Base-by-base conservation (phyloP, 148 eudicot genomes). In the Rhododendron vialii region DNA sequence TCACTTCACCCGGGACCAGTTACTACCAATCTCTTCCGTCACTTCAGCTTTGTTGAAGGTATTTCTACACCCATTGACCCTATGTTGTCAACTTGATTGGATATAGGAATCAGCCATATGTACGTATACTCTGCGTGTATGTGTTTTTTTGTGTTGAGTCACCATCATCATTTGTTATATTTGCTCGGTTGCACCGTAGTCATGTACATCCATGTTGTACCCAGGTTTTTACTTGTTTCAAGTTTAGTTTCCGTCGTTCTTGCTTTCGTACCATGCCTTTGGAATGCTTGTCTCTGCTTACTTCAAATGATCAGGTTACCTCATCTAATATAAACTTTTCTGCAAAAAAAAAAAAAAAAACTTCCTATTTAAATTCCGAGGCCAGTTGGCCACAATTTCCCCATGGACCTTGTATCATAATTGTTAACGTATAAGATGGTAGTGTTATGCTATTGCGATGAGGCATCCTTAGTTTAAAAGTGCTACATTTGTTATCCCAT, bases 1-100 rank as follows among this genome's bases (percentile, higher is more conserved):
- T 84, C 86, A 84, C 86, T 84, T 75, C 86, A 84, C 61, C 86
- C 86, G 0, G 86, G 86, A 17, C 1, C n/a, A 35, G 5, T 81
- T 33, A 55, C 83, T 5, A 53, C 83, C 69, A 81, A 81, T 57
- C 83, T 81, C 45, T 55, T 36, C 84, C 75, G 84, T 36, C 50
- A 43, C 43, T 9, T n/a, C 22, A 13, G 84, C 51, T 41, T 81
- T 81, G 76, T 65, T 65, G 53, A 65, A 20, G 84, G 84, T 83
- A 63, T 80, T 63, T 11, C 53, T 83, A 24, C 67, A 55, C n/a
- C 45, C n/a, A 36, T 26, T 59, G 22, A 12, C 41, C 61, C 17
- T 1, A 26, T 80, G 36, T 80, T n/a, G 10, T 50, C 36, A n/a
- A 5, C 26, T 50, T 80, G 11, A 13, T 80, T 28, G 61, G 20